phyloP scores from a whole-genome alignment of 495 filamentous ascomycete genomes.

The Podospora comata region DNA sequence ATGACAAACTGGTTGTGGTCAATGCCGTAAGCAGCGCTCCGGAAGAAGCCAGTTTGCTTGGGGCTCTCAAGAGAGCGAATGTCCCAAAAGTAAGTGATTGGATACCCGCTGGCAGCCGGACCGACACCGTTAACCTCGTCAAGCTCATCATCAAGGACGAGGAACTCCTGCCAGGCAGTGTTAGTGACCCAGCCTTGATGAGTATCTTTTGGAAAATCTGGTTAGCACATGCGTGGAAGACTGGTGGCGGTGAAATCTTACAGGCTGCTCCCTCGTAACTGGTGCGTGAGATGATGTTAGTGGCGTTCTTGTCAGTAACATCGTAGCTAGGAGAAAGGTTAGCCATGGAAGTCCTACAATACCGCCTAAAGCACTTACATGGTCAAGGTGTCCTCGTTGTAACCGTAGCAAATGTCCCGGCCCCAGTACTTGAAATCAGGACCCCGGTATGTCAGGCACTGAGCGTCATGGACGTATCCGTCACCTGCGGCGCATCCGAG shows the following conservation, averaged over 20 bases:
- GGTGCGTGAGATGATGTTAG: slow-evolving; percentile 50
- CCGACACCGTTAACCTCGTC: slow-evolving; percentile 48
- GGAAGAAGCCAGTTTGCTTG: slow-evolving; percentile 51
- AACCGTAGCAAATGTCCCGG: slow-evolving; percentile 56
- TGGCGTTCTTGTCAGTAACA: slow-evolving; percentile 49
- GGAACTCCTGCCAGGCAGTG: slow-evolving; percentile 37
- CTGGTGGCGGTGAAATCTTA: slow-evolving; percentile 22
- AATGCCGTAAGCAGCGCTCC: slow-evolving; percentile 40
- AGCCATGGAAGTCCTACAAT: background rate
- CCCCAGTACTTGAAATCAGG: slow-evolving; percentile 50
- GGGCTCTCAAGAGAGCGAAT: slow-evolving; percentile 47
- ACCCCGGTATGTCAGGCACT: slow-evolving; percentile 54
- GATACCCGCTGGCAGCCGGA: slow-evolving; percentile 38
- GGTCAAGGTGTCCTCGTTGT: slow-evolving; percentile 46
- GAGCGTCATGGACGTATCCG: slow-evolving; percentile 57
- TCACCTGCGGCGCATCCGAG: slow-evolving; percentile 47
- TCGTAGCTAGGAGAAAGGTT: slow-evolving; percentile 39
- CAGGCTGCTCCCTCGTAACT: slow-evolving; percentile 51
- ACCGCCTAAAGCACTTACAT: slow-evolving; percentile 26
- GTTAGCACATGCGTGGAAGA: slow-evolving; percentile 9
- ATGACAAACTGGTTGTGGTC: slow-evolving; percentile 58
- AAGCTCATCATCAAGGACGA: slow-evolving; percentile 56
- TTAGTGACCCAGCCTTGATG: slow-evolving; percentile 58
- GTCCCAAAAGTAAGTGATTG: slow-evolving; percentile 55
- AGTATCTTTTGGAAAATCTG: slow-evolving; percentile 13